Base-by-base conservation (phyloP, 1,284 basidiomycete species). In the Microbotryomycetes sp. region DNA sequence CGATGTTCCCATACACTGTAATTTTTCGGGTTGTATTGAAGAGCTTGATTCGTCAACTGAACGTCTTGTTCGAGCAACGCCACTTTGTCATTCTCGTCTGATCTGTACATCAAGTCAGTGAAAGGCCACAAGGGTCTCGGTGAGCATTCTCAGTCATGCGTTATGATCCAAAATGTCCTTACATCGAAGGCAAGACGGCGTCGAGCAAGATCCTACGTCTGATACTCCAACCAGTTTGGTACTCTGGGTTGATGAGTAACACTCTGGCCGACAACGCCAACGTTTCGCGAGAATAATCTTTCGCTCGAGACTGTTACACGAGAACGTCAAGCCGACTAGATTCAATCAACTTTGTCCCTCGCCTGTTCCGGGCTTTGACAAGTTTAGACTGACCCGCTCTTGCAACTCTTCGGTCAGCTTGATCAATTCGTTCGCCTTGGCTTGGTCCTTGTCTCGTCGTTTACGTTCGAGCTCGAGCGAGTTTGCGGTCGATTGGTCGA, bases 1-100 rank as follows among this genome's bases (percentile, higher is more conserved):
- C 92, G 84, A 71, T 97, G 91, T 72, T 91, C 94, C 93, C 92
- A 97, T 66, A 96, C 91, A 85, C 88, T 91, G 74, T 97, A 97
- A 15, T 93, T 86, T 73, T 97, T 97, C 7, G 92, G 92, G 72
- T 92, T 85, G 11, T 82, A 78, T 71, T 87, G 86, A 50, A 97
- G 81, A 18, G 87, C 85, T 7, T 80, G 76, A 71, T 86, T 88
- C 0, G 91, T 96, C 75, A 91, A 80, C 2, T 81, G 78, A n/a
- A 97, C 77, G 61, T 97, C 92, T 41, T 82, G 78, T 2, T 81
- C 78, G 2, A 96, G 80, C 3, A 86, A 61, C 11, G 21, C 54
- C 48, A 62, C 59, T 49, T 18, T 57, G 54, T 23, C 35, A 41
- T 3, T 26, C 6, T 24, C 28, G 30, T 41, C 46, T 23, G 52